Evolutionary conservation across 306 rosid genomes (phyloP), one percentile per base, ranked within the genome.

Genomic region (Trifolium fragiferum): DNA sequence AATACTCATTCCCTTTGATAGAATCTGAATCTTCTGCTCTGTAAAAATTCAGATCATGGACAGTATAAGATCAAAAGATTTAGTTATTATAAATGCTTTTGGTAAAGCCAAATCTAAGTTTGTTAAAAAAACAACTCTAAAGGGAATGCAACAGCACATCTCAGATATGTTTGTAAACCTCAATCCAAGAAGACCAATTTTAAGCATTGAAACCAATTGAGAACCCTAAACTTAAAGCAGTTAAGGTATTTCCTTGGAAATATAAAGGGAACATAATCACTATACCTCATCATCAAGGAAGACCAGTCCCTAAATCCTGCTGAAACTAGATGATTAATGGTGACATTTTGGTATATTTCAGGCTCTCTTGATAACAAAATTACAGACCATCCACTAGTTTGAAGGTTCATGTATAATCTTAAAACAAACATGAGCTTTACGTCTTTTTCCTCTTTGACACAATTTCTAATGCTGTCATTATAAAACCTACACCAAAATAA

Each of bases 221-320:
- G 44, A 40, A 40, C 4, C 44, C 44, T 40, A 40, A 40, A 9
- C 44, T 10, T 8, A 40, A 40, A 40, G 10, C 44, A 44, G 50
- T 44, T 53, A 8, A 53, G 59, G 1, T 19, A 21, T 57, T 46
- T 41, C 33, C 30, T 37, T 66, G 30, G 32, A 58, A 18, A 16
- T 38, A 55, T 15, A 27, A 32, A 78, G 44, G 65, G 73, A 78
- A 66, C 58, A 57, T 49, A 35, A 40, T 38, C 75, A 74, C 15
- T 62, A 25, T 87, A 93, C 98, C 98, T 86, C 98, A 93, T 86
- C 46, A 89, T 68, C 89, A 93, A 79, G 60, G 84, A 79, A 19
- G 86, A 84, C 95, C 96, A 84, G 53, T 63, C 88, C 35, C 76
- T 82, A 62, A 58, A 86, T 32, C 98, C 98, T 3, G 84, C 83